Conservation (phyloP, 1,284 basidiomycete species). For the Coniferiporia sulphurascens region DNA sequence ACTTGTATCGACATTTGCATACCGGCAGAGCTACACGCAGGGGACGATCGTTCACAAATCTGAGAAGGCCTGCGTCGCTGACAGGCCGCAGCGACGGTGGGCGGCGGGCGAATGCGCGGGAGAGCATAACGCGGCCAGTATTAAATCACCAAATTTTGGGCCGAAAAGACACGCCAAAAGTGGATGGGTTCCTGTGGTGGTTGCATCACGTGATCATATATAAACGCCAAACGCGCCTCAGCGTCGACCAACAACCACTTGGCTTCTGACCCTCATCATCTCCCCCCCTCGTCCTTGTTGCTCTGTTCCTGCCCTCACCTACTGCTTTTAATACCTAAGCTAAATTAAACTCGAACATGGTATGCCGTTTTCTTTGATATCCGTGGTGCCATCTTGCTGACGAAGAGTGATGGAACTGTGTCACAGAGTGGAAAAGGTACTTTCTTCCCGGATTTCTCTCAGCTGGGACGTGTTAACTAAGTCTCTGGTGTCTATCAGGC, state of each 20-base stretch:
- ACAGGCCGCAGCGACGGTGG: background rate
- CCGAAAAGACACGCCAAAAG: background rate
- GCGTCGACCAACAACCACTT: background rate
- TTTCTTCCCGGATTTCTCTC: background rate
- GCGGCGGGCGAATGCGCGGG: background rate
- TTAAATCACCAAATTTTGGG: background rate
- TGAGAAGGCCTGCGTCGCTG: background rate
- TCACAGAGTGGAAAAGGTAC: slow-evolving; percentile 16
- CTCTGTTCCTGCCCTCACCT: background rate
- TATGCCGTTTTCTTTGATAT: background rate
- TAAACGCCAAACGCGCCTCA: background rate
- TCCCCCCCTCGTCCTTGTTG: background rate
- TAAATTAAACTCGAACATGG: background rate
- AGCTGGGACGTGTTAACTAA: background rate
- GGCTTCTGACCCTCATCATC: slow-evolving; percentile 3
- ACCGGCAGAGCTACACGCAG: background rate
- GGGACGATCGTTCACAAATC: background rate
- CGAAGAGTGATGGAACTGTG: background rate
- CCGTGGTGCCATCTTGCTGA: background rate
- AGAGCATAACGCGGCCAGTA: background rate
- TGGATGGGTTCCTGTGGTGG: background rate
- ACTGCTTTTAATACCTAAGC: slow-evolving; percentile 4
- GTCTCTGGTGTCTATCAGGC: slow-evolving; percentile 34
- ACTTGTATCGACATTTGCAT: background rate
- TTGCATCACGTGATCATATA: slow-evolving; percentile 4